Conservation (phyloP, 2,329 filamentous ascomycete species). For the Fusarium napiforme region DNA sequence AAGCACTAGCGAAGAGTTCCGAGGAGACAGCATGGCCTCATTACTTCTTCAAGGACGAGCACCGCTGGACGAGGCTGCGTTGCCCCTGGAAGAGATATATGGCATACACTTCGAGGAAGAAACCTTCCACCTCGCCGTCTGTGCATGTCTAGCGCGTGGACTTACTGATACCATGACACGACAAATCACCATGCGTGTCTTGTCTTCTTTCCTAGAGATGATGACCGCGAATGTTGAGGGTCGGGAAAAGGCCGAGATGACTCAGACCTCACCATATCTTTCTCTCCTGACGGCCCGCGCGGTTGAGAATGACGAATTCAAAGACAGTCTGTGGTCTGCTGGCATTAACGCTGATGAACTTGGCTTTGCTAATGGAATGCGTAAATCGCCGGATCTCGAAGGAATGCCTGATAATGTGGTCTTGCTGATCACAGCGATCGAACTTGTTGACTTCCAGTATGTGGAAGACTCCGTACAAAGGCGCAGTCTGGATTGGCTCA, state of each 20-base stretch:
- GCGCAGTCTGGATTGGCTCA: slow-evolving; percentile 69
- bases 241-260: slow-evolving; percentile 23
- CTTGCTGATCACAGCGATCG: slow-evolving; percentile 70
- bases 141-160: slow-evolving; percentile 71
- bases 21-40: slow-evolving; percentile 67
- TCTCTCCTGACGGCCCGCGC: slow-evolving; percentile 68
- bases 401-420: slow-evolving; percentile 70
- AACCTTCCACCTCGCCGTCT: slow-evolving; percentile 75
- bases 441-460: slow-evolving; percentile 73
- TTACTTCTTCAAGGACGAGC: slow-evolving; percentile 69
- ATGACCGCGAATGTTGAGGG: slow-evolving; percentile 44
- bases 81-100: slow-evolving; percentile 71
- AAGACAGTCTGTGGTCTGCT: slow-evolving; percentile 70
- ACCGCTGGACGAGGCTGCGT: slow-evolving; percentile 70
- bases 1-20: slow-evolving; percentile 68
- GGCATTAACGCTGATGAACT: slow-evolving; percentile 60
- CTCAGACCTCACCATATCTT: slow-evolving; percentile 66
- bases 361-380: slow-evolving; percentile 37
- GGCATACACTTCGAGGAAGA: slow-evolving; percentile 72
- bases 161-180: slow-evolving; percentile 72
- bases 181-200: slow-evolving; percentile 66
- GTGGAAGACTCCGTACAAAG: slow-evolving; percentile 72
- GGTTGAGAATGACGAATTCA: slow-evolving; percentile 67
- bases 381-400: slow-evolving; percentile 49
- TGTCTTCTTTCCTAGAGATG: slow-evolving; percentile 67